Percentiles rank a stretch among this genome's conserved stretches.
phyloP scores from a whole-genome alignment of 371 early-diverging fungal species.

The Lichtheimia ornata region DNA sequence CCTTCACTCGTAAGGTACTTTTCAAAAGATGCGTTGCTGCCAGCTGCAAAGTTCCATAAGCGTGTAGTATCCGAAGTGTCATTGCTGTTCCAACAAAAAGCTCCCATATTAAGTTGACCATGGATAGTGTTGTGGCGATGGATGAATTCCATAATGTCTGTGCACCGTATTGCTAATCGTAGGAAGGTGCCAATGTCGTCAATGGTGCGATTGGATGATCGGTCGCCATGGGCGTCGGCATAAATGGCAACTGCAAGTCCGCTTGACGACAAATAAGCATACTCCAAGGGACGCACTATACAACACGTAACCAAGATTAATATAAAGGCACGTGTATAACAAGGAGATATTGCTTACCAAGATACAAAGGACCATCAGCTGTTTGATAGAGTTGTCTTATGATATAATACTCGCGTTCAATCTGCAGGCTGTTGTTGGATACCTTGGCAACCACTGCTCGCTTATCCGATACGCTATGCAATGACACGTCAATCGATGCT shows the following conservation, averaged over 20 bases:
- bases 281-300: slow-evolving; percentile 43
- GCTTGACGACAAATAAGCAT: slow-evolving; percentile 29
- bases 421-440: slow-evolving; percentile 28
- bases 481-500: slow-evolving; percentile 2
- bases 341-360: neutral
- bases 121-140: slow-evolving; percentile 45
- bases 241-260: slow-evolving; percentile 41
- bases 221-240: slow-evolving; percentile 32
- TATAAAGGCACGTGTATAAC: too few relatives aligned
- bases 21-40: slow-evolving; percentile 30
- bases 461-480: slow-evolving; percentile 37
- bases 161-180: slow-evolving; percentile 45
- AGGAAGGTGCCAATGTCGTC: slow-evolving; percentile 45
- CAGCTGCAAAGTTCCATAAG: slow-evolving; percentile 34
- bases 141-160: slow-evolving; percentile 45
- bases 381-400: slow-evolving; percentile 39
- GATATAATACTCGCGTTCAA: slow-evolving; percentile 46
- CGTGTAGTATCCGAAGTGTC: slow-evolving; percentile 26
- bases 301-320: neutral
- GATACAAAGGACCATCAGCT: slow-evolving; percentile 30
- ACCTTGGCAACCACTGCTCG: slow-evolving; percentile 44
- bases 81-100: slow-evolving; percentile 38
- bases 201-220: neutral
- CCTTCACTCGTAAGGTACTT: slow-evolving; percentile 44
- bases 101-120: slow-evolving; percentile 37